Conservation (phyloP, 2,329 filamentous ascomycete genomes). For the Aspergillus hiratsukae region DNA sequence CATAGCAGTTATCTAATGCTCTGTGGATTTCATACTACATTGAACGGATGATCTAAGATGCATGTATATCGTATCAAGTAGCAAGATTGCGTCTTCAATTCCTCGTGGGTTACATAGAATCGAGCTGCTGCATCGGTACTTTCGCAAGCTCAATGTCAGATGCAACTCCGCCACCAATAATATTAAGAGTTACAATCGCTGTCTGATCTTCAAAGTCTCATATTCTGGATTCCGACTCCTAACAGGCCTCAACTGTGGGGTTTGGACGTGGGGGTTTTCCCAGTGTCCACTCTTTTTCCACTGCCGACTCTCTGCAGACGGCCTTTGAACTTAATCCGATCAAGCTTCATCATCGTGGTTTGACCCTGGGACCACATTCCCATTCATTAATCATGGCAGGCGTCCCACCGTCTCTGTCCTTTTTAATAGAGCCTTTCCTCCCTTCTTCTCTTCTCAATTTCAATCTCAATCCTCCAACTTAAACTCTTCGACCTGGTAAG, state of each 20-base stretch:
- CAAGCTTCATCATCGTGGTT: slow-evolving; percentile 1
- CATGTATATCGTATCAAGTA: not conserved
- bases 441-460: not conserved
- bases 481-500: not conserved
- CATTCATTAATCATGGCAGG: slow-evolving; percentile 1
- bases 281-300: not conserved
- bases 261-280: slow-evolving; percentile 8
- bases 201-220: not conserved
- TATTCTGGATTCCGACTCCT: not conserved
- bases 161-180: not conserved
- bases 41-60: not conserved
- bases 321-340: not conserved
- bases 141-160: not conserved
- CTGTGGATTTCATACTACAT: not conserved
- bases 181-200: not conserved
- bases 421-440: not conserved
- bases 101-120: not conserved
- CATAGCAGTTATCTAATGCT: not conserved
- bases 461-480: not conserved
- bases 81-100: not conserved
- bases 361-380: not conserved
- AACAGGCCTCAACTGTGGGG: slow-evolving; percentile 9
- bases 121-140: no score
- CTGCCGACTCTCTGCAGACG: not conserved
- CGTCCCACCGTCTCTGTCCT: not conserved